Conservation (phyloP, 2,329 filamentous ascomycete species). For the Cercospora sp. region DNA sequence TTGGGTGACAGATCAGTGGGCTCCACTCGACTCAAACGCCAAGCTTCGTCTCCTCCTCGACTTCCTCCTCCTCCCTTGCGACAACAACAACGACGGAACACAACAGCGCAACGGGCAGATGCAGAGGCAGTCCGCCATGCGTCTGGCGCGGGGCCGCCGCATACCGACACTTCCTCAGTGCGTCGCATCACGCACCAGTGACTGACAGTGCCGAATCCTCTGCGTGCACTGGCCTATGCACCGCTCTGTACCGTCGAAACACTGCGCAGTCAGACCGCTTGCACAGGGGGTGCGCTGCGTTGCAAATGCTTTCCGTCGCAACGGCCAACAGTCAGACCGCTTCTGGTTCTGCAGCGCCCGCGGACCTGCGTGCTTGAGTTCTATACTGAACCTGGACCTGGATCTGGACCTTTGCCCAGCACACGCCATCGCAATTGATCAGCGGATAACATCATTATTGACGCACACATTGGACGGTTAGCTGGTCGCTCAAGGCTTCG, state of each 20-base stretch:
- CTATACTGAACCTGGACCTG: no score
- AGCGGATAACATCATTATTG: not conserved
- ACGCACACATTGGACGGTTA: not conserved
- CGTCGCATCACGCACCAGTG: not conserved
- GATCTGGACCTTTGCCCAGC: not conserved
- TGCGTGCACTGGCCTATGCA: not conserved
- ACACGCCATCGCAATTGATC: not conserved
- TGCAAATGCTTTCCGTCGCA: not conserved
- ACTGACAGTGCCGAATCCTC: not conserved
- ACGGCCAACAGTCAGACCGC: not conserved
- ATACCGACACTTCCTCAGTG: not conserved
- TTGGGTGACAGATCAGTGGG: conserved; percentile 7
- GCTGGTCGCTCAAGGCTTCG: not conserved
- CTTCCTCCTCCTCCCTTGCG: not conserved
- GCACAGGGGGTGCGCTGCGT: not conserved
- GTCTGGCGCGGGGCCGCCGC: not conserved
- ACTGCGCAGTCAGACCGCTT: not conserved
- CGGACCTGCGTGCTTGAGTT: not conserved
- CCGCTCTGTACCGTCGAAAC: not conserved
- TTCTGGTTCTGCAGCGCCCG: not conserved
- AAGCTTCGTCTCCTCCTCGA: not conserved
- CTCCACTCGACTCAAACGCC: conserved; percentile 1
- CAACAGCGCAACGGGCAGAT: not conserved
- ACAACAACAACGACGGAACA: not conserved
- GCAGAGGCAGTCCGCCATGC: not conserved